A percentile compares a stretch with the other conserved stretches of the same genome.
phyloP scores from a whole-genome alignment of 495 filamentous ascomycete genomes.

The Aspergillus olivimuriae region DNA sequence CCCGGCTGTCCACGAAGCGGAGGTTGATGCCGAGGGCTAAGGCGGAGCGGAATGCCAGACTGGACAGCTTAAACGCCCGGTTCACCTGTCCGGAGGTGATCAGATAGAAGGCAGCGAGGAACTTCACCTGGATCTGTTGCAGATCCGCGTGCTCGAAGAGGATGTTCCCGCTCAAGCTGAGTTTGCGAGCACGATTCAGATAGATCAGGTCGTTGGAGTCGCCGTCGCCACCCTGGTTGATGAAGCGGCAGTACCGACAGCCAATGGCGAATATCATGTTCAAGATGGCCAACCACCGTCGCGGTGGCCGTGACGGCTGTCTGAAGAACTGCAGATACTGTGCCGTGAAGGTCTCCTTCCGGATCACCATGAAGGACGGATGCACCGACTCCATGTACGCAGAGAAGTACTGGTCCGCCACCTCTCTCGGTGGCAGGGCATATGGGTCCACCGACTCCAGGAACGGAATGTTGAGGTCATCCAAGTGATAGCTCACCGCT shows the following conservation, averaged over 20 bases:
- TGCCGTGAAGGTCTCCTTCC: constrained; percentile 29
- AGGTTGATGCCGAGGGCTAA: constrained; percentile 56
- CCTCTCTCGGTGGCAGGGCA: constrained; percentile 41
- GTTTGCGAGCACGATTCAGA: constrained; percentile 48
- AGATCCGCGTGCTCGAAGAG: constrained; percentile 52
- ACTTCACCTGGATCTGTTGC: constrained; percentile 52
- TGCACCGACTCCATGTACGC: constrained; percentile 55
- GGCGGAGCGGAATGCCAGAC: constrained; percentile 52
- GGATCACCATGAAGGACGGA: constrained; percentile 49
- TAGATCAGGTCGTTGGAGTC: constrained; percentile 49
- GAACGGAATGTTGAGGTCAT: constrained; percentile 43
- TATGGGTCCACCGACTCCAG: constrained; percentile 39
- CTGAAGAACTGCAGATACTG: constrained; percentile 38
- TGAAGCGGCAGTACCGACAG: constrained; percentile 37
- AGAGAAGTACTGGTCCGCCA: constrained; percentile 47
- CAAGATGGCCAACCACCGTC: constrained; percentile 51
- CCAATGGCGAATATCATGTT: constrained; percentile 64
- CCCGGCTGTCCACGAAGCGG: constrained; percentile 43
- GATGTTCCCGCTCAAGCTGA: constrained; percentile 43
- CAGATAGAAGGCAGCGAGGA: constrained; percentile 53
- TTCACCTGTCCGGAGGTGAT: constrained; percentile 54
- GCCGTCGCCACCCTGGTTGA: constrained; percentile 26
- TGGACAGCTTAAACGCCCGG: constrained; percentile 55
- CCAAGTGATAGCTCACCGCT: constrained; percentile 49
- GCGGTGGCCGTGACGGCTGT: constrained; percentile 14